Percentiles rank a stretch among this genome's conserved stretches.
phyloP scores from a whole-genome alignment of 2,329 filamentous ascomycete genomes.

The Arthrocladium fulminans region DNA sequence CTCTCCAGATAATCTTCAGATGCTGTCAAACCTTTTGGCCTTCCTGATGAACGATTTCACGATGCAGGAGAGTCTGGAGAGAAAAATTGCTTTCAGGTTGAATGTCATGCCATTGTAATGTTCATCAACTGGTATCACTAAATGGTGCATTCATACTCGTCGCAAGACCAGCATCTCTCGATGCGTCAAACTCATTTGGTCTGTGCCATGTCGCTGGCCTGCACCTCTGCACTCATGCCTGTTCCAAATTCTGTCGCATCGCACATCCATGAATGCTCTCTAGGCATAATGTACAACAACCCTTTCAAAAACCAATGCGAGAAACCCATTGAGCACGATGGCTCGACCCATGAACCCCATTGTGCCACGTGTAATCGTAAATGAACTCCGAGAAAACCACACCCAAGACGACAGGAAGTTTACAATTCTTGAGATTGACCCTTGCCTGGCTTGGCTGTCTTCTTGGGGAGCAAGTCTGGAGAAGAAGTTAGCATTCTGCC shows the following conservation, averaged over 20 bases:
- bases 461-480: conserved; percentile 95
- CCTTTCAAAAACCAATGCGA: conserved; percentile 30
- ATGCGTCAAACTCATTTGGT: background rate
- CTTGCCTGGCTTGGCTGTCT: conserved; percentile 93
- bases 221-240: conserved; percentile 21
- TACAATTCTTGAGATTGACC: conserved; percentile 90
- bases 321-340: conserved; percentile 48
- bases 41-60: too few species aligned
- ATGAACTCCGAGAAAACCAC: conserved; percentile 63
- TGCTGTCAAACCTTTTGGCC: too few species aligned
- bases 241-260: conserved; percentile 5
- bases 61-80: too few species aligned
- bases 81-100: background rate
- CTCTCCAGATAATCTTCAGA: too few species aligned
- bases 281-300: conserved; percentile 54
- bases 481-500: conserved; percentile 34
- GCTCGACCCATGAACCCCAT: conserved; percentile 59
- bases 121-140: conserved; percentile 8
- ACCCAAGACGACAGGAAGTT: conserved; percentile 52
- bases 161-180: background rate
- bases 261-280: conserved; percentile 12
- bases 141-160: conserved; percentile 9
- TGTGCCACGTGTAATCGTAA: conserved; percentile 55
- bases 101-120: conserved; percentile 11
- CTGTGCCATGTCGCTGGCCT: conserved; percentile 12